These are phyloP conservation scores for Casaregolazyma suthepensis DNA, from an alignment of 1,139 yeast species.

Conservation along the genomic window DNA sequence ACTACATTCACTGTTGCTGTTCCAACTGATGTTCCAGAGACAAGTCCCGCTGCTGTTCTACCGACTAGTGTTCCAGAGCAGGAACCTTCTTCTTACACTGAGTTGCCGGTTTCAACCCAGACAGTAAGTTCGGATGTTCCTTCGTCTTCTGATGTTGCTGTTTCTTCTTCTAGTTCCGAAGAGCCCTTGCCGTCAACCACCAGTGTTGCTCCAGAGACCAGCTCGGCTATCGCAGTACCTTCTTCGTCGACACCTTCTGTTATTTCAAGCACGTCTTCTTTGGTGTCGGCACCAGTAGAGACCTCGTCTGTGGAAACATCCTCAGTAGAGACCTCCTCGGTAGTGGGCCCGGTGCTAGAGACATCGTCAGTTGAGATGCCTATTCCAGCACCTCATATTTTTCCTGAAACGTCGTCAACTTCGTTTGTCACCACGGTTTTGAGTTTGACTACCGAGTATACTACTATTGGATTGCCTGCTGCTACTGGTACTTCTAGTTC, in stretches of 20 bases:
- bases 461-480: no score
- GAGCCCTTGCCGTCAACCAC: neutral
- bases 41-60: neutral
- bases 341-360: neutral
- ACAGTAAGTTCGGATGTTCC: neutral
- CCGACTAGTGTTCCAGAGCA: slow-evolving; percentile 9
- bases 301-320: neutral
- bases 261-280: neutral
- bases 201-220: neutral
- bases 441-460: neutral
- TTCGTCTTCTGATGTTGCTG: neutral
- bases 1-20: neutral
- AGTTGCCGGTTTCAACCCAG: neutral
- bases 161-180: neutral
- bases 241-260: neutral
- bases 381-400: neutral
- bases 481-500: no score
- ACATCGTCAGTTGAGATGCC: neutral
- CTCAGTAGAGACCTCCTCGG: neutral
- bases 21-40: neutral
- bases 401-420: neutral
- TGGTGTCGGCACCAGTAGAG: neutral
- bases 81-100: slow-evolving; percentile 7
- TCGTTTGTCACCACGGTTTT: neutral
- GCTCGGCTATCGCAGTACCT: neutral